Evolutionary conservation across 2,329 filamentous ascomycete species (phyloP), one percentile per base, ranked within the genome.

Genomic region (Ascochyta clinopodiicola): DNA sequence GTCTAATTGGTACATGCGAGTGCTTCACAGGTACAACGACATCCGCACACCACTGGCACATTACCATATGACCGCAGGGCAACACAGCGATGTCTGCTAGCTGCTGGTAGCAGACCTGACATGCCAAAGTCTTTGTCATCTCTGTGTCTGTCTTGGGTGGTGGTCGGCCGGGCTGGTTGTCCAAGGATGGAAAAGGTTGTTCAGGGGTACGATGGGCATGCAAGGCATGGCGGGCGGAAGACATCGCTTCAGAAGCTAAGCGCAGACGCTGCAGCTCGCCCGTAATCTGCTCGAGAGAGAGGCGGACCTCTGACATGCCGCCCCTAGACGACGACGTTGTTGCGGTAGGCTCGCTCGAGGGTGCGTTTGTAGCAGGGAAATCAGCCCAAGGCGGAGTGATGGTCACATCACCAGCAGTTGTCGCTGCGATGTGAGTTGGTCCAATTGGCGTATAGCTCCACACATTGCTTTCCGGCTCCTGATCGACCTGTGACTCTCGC

Each of bases 1-100:
- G 60, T 15, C 73, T 66, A n/a, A 62, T 45, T 17, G 79, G 79
- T 29, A 77, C 66, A 62, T 80, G 77, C 25, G 71, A 63, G 51
- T 75, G 68, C 63, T 74, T 74, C 1, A 77, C 72, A 2, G 81
- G 81, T 31, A 81, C 75, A 39, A 80, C 77, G 44, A 81, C 76
- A 44, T 82, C 80, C 3, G 80, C 81, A 60, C 82, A 85, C 81
- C 81, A 85, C 35, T 77, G 71, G 63, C 82, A 85, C 75, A 85
- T 80, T 31, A 81, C 76, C 57, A 83, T 75, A 65, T 85, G 82
- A 0, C 82, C 82, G 56, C 82, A 85, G 0, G 82, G 82, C 32
- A 84, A 61, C 17, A 82, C 70, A 2, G 80, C 82, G 6, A 80
- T 79, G 56, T 84, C 80, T 0, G 83, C 80, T 2, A 80, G 44